Conservation (phyloP, 306 rosid genomes). For the Oxytropis ochrocephala region DNA sequence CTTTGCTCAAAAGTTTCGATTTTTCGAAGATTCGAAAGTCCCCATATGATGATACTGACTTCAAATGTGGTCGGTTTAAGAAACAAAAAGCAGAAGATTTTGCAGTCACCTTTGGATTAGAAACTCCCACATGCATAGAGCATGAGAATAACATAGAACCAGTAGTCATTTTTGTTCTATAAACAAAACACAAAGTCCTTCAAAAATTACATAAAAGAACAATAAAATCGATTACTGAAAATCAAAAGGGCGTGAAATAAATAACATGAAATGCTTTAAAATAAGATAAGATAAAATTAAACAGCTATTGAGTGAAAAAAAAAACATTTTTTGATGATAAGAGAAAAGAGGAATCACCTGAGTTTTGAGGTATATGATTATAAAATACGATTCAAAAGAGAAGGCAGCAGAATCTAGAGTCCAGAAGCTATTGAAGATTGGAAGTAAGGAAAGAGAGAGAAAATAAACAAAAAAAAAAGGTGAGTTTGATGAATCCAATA, state of each 20-base stretch:
- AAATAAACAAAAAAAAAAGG: not conserved
- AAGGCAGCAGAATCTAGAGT: conserved; percentile 17
- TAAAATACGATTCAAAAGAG: not conserved
- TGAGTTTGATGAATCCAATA: not conserved
- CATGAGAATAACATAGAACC: conserved; percentile 42
- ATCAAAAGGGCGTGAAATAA: not conserved
- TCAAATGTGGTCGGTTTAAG: conserved; percentile 13
- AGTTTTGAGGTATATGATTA: conserved; percentile 7
- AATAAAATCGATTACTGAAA: not conserved
- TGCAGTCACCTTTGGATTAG: conserved; percentile 22
- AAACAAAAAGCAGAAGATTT: conserved; percentile 16
- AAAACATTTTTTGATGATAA: not conserved
- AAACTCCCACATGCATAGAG: conserved; percentile 37
- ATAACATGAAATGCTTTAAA: not conserved
- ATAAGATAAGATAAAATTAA: not conserved
- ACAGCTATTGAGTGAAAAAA: not conserved
- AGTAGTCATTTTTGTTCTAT: conserved; percentile 44
- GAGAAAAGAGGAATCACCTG: conserved; percentile 7
- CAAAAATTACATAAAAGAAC: not conserved
- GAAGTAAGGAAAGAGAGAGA: not conserved
- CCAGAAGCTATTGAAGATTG: not conserved
- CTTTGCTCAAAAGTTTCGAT: conserved; percentile 15
- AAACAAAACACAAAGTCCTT: not conserved
- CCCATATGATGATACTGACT: not conserved
- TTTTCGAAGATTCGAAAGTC: conserved; percentile 12